Evolutionary conservation across 139 green algal genomes (phyloP).

Genomic region (Microglena sp.): DNA sequence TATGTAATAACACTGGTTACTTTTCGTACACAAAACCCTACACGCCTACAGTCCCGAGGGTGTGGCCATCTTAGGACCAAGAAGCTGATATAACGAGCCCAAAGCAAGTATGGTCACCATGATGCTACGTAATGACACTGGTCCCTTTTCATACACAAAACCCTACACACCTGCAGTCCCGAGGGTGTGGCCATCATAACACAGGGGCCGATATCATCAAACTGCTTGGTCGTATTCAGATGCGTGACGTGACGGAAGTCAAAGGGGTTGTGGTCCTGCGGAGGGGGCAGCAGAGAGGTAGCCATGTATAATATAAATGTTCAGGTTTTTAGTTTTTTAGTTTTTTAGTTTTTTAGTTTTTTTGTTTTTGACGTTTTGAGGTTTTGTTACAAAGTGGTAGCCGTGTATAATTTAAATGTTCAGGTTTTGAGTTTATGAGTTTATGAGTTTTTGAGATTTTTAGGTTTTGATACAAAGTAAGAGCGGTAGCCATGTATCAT

Average conservation of each 20-base stretch:
- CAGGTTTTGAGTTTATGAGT: too few relatives aligned
- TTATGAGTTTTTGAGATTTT: too few relatives aligned
- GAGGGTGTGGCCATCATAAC: constrained; percentile 93
- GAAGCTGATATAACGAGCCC: too few relatives aligned
- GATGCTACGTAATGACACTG: too few relatives aligned
- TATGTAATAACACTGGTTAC: too few relatives aligned
- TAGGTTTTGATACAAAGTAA: too few relatives aligned
- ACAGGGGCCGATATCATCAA: constrained; percentile 79
- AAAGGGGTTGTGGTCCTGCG: constrained; percentile 85
- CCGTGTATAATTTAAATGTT: too few relatives aligned
- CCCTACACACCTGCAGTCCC: constrained; percentile 65
- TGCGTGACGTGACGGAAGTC: constrained; percentile 87
- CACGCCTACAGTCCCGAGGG: constrained; percentile 79
- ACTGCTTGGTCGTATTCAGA: constrained; percentile 50
- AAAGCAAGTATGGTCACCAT: too few relatives aligned
- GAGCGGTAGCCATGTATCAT: too few relatives aligned
- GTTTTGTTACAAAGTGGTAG: too few relatives aligned
- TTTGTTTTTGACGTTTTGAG: not conserved
- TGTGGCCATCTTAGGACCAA: constrained; percentile 87
- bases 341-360: too few relatives aligned
- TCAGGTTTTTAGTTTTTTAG: too few relatives aligned
- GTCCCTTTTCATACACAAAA: not conserved
- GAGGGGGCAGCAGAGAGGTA: not conserved
- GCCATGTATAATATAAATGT: not conserved
- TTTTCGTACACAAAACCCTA: not conserved